Conservation (phyloP, 345 rosid genomes). For the Populus ilicifolia region DNA sequence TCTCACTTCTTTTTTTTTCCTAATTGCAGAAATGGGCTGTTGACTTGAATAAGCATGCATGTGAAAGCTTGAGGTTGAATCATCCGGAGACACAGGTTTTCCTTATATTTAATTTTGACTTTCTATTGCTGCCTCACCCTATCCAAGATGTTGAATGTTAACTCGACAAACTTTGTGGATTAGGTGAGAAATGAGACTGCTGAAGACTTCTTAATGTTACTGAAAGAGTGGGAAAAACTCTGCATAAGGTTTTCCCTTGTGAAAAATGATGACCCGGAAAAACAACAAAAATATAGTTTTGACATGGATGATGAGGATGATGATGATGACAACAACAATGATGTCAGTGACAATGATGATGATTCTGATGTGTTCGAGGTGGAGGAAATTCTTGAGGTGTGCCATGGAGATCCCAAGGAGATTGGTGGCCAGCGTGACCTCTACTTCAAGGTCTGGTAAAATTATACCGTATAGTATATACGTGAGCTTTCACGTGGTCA, state of each 20-base stretch:
- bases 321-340: constrained; percentile 20
- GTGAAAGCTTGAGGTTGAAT: constrained; percentile 51
- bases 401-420: constrained; percentile 50
- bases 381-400: constrained; percentile 39
- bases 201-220: constrained; percentile 49
- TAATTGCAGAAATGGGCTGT: constrained; percentile 69
- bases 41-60: constrained; percentile 53
- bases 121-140: not conserved
- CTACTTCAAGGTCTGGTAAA: constrained; percentile 46
- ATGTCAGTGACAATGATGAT: not conserved
- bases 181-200: constrained; percentile 71
- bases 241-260: constrained; percentile 46
- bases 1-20: not conserved
- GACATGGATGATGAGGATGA: constrained; percentile 16
- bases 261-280: constrained; percentile 16
- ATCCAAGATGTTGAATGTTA: not conserved
- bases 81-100: constrained; percentile 61
- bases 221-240: constrained; percentile 59
- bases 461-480: too few species aligned
- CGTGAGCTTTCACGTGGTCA: too few species aligned
- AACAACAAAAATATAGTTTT: constrained; percentile 21
- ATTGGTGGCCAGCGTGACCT: constrained; percentile 27
- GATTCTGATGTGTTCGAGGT: constrained; percentile 54
- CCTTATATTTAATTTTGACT: not conserved
- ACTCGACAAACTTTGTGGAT: not conserved